Conservation (phyloP, 345 rosid genomes). For the Euphorbia tirucalli region DNA sequence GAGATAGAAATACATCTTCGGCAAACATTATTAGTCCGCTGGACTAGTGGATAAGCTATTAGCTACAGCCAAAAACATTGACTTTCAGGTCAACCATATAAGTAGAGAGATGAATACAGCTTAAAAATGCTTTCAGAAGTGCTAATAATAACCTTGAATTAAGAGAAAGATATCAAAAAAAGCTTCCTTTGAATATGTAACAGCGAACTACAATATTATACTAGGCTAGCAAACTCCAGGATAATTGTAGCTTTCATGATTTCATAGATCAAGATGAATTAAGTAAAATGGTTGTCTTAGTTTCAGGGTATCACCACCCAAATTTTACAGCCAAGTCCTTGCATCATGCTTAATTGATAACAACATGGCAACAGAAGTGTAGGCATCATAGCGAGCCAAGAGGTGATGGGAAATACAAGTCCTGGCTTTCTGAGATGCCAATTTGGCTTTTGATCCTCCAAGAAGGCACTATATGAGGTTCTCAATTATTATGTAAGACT, state of each 20-base stretch:
- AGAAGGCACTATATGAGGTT: not conserved
- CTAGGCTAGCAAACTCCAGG: not conserved
- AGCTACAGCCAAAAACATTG: not conserved
- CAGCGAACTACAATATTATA: not conserved
- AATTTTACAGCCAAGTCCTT: not conserved
- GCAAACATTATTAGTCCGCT: not conserved
- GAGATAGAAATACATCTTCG: not conserved
- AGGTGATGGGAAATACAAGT: slow-evolving; percentile 4
- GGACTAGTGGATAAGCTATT: not conserved
- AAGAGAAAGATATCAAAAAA: not conserved
- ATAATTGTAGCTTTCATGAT: not conserved
- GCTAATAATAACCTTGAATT: not conserved
- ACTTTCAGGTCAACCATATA: too few relatives aligned
- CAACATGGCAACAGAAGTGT: slow-evolving; percentile 1
- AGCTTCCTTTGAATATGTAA: not conserved
- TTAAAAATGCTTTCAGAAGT: not conserved
- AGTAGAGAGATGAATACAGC: too few relatives aligned
- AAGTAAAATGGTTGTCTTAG: not conserved
- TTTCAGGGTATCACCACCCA: not conserved
- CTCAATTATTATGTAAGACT: not conserved
- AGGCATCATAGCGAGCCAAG: slow-evolving; percentile 19
- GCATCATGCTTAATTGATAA: slow-evolving; percentile 7
- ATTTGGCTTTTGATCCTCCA: slow-evolving; percentile 6
- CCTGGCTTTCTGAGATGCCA: slow-evolving; percentile 16
- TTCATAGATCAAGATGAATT: not conserved